phyloP scores from a whole-genome alignment of 306 rosid genomes.

The Pueraria montana region DNA sequence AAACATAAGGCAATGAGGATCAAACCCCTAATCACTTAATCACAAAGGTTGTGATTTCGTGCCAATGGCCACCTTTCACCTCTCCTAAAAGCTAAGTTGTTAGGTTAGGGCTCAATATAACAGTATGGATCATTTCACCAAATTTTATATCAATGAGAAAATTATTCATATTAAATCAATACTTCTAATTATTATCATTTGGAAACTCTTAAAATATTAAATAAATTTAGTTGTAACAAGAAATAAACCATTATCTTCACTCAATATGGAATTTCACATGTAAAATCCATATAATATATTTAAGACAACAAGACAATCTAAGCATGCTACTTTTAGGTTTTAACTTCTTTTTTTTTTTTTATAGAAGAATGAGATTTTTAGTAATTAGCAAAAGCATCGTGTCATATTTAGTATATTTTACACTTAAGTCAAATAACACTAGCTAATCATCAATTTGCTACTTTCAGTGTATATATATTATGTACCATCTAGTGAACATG shows the following conservation, averaged over 20 bases:
- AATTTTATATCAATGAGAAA: too few species aligned
- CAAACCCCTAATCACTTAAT: too few species aligned
- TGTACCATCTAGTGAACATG: constrained; percentile 1
- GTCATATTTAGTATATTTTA: constrained; percentile 27
- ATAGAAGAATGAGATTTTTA: constrained; percentile 4
- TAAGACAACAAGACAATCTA: constrained; percentile 4
- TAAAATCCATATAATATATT: constrained; percentile 7
- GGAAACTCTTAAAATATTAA: too few species aligned
- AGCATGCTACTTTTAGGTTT: not conserved
- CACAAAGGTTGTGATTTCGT: too few species aligned
- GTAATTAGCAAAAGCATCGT: not conserved
- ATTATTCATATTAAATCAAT: too few species aligned
- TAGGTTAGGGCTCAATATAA: too few species aligned
- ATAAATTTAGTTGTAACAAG: not conserved
- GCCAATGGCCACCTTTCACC: too few species aligned
- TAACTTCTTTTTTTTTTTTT: not conserved
- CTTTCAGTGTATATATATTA: not conserved
- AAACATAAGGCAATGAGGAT: too few species aligned
- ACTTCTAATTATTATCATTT: too few species aligned
- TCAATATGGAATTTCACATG: constrained; percentile 18
- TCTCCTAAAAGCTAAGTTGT: too few species aligned
- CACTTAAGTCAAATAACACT: not conserved
- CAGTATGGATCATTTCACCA: too few species aligned
- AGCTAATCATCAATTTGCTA: constrained; percentile 9
- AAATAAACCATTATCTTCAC: not conserved